phyloP scores from a whole-genome alignment of 768 basidiomycete species.

The Suillus variegatus region DNA sequence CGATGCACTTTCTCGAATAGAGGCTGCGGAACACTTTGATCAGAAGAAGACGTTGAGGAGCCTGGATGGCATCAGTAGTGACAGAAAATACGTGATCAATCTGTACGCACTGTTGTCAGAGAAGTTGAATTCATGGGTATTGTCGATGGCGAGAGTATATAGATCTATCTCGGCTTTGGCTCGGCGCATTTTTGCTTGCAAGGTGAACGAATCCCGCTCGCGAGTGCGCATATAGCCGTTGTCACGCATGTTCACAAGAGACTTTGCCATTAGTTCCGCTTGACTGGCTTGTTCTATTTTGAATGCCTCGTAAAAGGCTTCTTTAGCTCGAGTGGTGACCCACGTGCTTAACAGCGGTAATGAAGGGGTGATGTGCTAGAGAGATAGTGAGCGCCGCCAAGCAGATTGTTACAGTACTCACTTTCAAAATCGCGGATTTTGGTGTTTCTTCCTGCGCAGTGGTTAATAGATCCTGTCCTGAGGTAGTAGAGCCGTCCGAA shows the following conservation, averaged over 20 bases:
- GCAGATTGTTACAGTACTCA: neutral
- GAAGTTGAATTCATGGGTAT: neutral
- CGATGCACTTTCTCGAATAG: neutral
- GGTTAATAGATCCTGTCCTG: neutral
- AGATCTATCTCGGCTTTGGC: neutral
- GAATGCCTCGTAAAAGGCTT: neutral
- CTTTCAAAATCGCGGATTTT: neutral
- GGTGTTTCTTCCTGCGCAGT: neutral
- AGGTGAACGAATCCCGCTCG: neutral
- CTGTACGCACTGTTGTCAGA: neutral
- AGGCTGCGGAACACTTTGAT: neutral
- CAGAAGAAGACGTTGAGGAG: neutral
- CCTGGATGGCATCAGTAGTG: neutral
- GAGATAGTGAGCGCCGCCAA: neutral
- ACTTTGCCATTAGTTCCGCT: neutral
- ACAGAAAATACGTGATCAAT: neutral
- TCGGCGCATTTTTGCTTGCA: conserved; percentile 1
- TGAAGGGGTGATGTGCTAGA: neutral
- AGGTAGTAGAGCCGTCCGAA: neutral
- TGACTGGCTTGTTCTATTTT: neutral
- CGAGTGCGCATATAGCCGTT: neutral
- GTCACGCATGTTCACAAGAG: neutral
- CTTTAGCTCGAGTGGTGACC: neutral
- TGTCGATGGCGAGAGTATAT: neutral
- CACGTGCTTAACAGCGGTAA: neutral